Percentiles rank a stretch among this genome's conserved stretches.
Conservation (phyloP, 495 filamentous ascomycete species). For the Oidiodendron maius region DNA sequence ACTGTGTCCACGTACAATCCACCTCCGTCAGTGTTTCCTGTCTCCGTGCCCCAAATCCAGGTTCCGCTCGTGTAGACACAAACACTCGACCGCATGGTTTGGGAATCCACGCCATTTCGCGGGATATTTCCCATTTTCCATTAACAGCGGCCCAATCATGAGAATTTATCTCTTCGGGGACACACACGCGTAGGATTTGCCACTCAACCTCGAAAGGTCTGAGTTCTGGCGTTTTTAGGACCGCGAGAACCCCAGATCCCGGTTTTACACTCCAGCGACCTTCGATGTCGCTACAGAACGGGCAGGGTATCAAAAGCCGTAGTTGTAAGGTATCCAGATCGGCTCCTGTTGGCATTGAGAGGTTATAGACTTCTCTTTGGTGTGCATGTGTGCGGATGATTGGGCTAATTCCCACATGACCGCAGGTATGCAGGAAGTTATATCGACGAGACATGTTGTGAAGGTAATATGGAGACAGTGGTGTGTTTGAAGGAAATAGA, state of each 20-base stretch:
- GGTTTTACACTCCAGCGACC: not conserved
- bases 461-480: too few species aligned
- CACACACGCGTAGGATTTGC: constrained; percentile 1
- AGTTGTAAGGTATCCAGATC: not conserved
- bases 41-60: not conserved
- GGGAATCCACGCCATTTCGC: constrained; percentile 15
- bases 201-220: not conserved
- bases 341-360: not conserved
- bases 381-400: not conserved
- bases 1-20: constrained; percentile 7
- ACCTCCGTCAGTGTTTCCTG: not conserved
- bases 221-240: not conserved
- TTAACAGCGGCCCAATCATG: constrained; percentile 3
- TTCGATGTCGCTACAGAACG: constrained; percentile 3
- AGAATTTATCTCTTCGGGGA: not conserved
- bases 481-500: too few species aligned
- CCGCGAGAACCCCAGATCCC: not conserved
- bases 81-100: constrained; percentile 7
- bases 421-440: constrained; percentile 9
- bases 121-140: not conserved
- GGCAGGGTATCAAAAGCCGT: not conserved
- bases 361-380: not conserved
- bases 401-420: constrained; percentile 10
- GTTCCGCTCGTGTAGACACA: not conserved
- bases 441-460: constrained; percentile 3